Evolutionary conservation across 139 green algal genomes (phyloP), one percentile per base, ranked within the genome.

Genomic region (Chlorokybus atmophyticus): DNA sequence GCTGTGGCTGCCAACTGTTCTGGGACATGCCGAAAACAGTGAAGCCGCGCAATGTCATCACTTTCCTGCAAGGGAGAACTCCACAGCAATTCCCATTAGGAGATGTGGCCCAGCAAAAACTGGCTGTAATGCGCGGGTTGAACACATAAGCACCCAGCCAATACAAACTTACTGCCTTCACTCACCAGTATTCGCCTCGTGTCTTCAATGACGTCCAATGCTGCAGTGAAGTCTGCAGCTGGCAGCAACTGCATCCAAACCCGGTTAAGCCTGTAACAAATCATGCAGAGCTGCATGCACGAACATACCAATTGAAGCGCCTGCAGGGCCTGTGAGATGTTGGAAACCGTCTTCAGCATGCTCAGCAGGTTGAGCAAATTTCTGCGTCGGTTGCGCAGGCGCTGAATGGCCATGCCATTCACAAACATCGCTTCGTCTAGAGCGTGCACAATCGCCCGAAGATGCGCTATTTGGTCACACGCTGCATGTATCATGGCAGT

Each of bases 131-230:
- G 19, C 39, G 19, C 39, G 39, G 19, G 39, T 19, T 47, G 39
- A 19, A 19, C 19, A 19, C 19, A 19, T 47, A 19, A 44, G 10
- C 24, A 54, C 10, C 10, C 25, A 29, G 25, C 47, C 23, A 54
- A 14, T 10, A 55, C 24, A 55, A 55, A 55, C 24, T 38, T 8
- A 32, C 47, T 38, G 25, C 24, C 25, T 32, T 17, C 10, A 19
- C 50, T 19, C 50, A 32, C 50, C 23, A 56, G 21, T 5, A 56
- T 38, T 19, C 21, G 14, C 10, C 4, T 38, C 21, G 86, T 57
- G 40, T 86, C 75, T 17, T 76, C 68, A 38, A 89, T 49, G 53
- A 93, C 74, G 24, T 89, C 83, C 26, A 93, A 67, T 0, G 76
- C 79, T 3, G 60, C 81, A 4, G 77, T 70, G 56, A 82, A 91